These are phyloP conservation scores for Candida alai DNA, from an alignment of 805 yeast genomes.

Conservation along the genomic window DNA sequence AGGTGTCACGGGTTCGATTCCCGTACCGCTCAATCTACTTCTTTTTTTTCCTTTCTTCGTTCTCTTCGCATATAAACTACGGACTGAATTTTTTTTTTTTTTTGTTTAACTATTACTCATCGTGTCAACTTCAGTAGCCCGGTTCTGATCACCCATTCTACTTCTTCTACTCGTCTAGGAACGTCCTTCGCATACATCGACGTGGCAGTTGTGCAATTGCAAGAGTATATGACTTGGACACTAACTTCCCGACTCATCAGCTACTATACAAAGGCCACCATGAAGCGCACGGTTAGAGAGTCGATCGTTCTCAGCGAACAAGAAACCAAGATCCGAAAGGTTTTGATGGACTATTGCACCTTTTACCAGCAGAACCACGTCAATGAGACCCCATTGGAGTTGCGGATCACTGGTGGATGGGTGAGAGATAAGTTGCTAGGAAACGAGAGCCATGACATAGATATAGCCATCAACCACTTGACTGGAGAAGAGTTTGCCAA, in stretches of 20 bases:
- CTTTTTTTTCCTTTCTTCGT: constrained; percentile 6
- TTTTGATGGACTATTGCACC: constrained; percentile 40
- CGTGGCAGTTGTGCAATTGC: background rate
- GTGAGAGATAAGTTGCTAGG: constrained; percentile 92
- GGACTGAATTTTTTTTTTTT: background rate
- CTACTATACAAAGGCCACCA: constrained; percentile 6
- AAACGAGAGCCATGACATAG: constrained; percentile 77
- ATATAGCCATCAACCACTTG: constrained; percentile 80
- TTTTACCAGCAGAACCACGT: constrained; percentile 25
- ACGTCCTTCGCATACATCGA: background rate
- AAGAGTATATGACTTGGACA: background rate
- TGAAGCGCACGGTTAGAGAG: constrained; percentile 16
- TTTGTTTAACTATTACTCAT: no score
- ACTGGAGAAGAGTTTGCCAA: constrained; percentile 86
- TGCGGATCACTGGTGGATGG: constrained; percentile 97
- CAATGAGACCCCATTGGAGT: constrained; percentile 34
- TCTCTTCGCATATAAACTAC: background rate
- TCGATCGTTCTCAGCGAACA: constrained; percentile 34
- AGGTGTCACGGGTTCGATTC: constrained; percentile 93
- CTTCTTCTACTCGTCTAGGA: background rate
- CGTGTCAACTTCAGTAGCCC: no score
- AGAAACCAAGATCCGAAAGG: constrained; percentile 37
- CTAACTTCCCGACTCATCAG: background rate
- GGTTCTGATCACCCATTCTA: no score
- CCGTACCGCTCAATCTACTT: constrained; percentile 66